Evolutionary conservation across 1,139 yeast species (phyloP), one percentile per base, ranked within the genome.

Genomic region (Candida smagusa): DNA sequence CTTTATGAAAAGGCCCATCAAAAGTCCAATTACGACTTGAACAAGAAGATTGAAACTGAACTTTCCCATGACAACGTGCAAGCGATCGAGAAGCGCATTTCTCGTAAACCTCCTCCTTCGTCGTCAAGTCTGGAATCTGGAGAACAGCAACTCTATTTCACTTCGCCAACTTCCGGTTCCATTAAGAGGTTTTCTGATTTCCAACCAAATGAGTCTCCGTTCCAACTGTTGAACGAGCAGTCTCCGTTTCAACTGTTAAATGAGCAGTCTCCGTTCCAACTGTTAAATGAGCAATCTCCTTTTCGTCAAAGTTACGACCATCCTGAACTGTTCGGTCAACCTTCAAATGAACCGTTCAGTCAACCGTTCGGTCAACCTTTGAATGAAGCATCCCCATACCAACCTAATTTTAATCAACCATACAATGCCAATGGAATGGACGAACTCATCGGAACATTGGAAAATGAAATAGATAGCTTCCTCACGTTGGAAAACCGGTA

Each of bases 71-170:
- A 16, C 3, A 16, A 16, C 19, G 19, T 16, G 19, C 19, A 16
- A 16, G 19, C 19, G 19, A 16, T 16, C 19, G 7, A 27, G 4
- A 24, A 30, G 23, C 30, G 47, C 9, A 42, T 37, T 9, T 42
- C 44, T 11, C 47, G 64, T 23, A 57, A 54, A 43, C 59, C 62
- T 6, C 62, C 63, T 3, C 58, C 61, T 8, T 31, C 34, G 22
- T 21, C 33, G 9, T 21, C 39, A 2, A 36, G 35, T 23, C 42
- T 37, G 35, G 44, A 38, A 3, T 41, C 46, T 3, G 36, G 41
- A 7, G 38, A 37, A 6, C 35, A 36, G 2, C 45, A 43, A 24
- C 30, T 41, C 21, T 44, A 39, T 36, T 40, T 40, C 16, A 34
- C 32, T 2, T 39, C 43, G 6, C 37, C 34, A 22, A 34, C 41